Evolutionary conservation across 805 yeast species (phyloP).

Genomic region (Saturnispora saitoi): DNA sequence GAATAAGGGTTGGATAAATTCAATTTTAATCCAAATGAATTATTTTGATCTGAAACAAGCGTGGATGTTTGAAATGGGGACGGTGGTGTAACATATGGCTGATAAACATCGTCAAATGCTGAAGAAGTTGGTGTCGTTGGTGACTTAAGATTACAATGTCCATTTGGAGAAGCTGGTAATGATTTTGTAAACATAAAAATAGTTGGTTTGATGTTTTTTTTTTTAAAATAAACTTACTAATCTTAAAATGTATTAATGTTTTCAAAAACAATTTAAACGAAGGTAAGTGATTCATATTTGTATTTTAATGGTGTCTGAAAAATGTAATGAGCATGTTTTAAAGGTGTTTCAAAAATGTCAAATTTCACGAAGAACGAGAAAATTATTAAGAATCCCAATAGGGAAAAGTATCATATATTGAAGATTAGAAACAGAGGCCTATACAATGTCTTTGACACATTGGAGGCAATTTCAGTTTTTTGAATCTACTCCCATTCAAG

Average conservation of each 20-base stretch:
- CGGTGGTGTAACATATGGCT: conserved; percentile 14
- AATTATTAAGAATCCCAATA: background rate
- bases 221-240: background rate
- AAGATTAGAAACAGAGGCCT: background rate
- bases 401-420: background rate
- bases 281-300: background rate
- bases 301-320: background rate
- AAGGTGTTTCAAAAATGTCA: background rate
- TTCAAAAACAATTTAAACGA: too few species aligned
- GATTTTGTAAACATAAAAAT: background rate
- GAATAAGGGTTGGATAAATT: conserved; percentile 33
- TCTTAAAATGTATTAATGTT: too few species aligned
- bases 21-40: background rate
- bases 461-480: conserved; percentile 76
- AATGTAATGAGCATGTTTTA: conserved; percentile 5
- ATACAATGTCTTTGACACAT: conserved; percentile 25
- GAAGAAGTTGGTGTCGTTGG: background rate
- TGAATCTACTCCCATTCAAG: conserved; percentile 74
- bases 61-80: conserved; percentile 12
- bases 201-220: background rate
- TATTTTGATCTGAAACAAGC: background rate
- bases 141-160: background rate
- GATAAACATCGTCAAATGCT: conserved; percentile 11
- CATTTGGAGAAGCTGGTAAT: background rate
- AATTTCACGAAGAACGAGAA: background rate